phyloP scores from a whole-genome alignment of 495 filamentous ascomycete genomes.

The Aspergillus asperescens region DNA sequence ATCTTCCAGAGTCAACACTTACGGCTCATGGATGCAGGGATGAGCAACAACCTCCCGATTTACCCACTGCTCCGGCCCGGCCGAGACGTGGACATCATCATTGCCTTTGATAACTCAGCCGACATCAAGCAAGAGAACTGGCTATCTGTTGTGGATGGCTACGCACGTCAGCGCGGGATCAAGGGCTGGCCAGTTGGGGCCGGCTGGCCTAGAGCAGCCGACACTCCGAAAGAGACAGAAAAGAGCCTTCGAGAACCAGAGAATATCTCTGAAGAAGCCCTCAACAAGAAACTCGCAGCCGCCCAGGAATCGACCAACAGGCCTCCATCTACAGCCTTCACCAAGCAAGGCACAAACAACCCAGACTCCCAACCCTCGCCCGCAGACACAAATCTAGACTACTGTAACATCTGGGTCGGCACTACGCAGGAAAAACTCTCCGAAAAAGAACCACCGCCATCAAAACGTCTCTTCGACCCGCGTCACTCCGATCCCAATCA shows the following conservation, averaged over 20 bases:
- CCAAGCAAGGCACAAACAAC: constrained; percentile 6
- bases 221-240: constrained; percentile 50
- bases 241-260: constrained; percentile 64
- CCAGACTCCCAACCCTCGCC: background rate
- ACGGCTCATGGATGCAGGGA: constrained; percentile 93
- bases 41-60: constrained; percentile 95
- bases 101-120: constrained; percentile 82
- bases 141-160: constrained; percentile 88
- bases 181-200: constrained; percentile 90
- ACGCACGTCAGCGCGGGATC: constrained; percentile 78
- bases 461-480: constrained; percentile 51
- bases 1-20: constrained; percentile 65
- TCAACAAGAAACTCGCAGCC: constrained; percentile 56
- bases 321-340: constrained; percentile 4
- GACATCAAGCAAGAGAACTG: constrained; percentile 86
- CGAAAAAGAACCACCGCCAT: constrained; percentile 57
- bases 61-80: constrained; percentile 89
- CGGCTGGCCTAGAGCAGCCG: constrained; percentile 71
- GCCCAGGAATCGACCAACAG: constrained; percentile 50
- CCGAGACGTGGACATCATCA: constrained; percentile 81
- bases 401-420: constrained; percentile 95
- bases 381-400: constrained; percentile 60
- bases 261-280: constrained; percentile 52
- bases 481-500: constrained; percentile 26
- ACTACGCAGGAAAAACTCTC: constrained; percentile 63